Conservation (phyloP, 2,329 filamentous ascomycete species). For the Cercospora janseana region DNA sequence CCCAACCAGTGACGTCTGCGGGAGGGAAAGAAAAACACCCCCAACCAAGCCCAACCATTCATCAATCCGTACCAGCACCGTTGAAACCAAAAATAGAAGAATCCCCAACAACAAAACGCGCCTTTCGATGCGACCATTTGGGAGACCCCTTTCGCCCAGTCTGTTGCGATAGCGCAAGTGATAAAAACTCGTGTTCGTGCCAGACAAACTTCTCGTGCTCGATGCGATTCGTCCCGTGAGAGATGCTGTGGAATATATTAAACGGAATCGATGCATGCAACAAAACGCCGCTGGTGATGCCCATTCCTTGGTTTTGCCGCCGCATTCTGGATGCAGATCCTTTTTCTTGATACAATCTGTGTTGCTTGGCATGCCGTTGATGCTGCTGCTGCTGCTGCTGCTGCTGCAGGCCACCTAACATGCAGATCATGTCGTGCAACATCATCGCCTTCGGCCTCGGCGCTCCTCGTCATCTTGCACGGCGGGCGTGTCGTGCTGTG, state of each 20-base stretch:
- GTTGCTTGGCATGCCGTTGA: background rate
- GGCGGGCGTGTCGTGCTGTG: slow-evolving; percentile 12
- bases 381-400: background rate
- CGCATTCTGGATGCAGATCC: background rate
- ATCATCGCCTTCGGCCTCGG: slow-evolving; percentile 13
- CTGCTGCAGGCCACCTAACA: background rate
- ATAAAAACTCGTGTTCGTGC: background rate
- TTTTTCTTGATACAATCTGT: slow-evolving; percentile 1
- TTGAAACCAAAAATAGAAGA: background rate
- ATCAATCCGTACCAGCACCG: too few relatives aligned
- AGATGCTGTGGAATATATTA: background rate
- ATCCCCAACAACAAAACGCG: background rate
- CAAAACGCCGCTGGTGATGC: background rate
- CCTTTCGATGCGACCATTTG: slow-evolving; percentile 3
- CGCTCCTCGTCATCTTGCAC: slow-evolving; percentile 7
- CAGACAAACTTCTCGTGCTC: too few relatives aligned
- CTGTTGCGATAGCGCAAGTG: slow-evolving; percentile 3
- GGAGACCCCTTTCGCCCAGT: background rate
- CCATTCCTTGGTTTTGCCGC: background rate
- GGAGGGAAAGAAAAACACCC: background rate
- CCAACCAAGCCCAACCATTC: too few relatives aligned
- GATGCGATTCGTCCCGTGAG: background rate
- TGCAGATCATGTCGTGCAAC: background rate
- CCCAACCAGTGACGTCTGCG: slow-evolving; percentile 5
- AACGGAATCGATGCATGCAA: slow-evolving; percentile 6